These are phyloP conservation scores for Solanum hybrid DNA, from an alignment of 305 asterid genomes.

Conservation along the genomic window DNA sequence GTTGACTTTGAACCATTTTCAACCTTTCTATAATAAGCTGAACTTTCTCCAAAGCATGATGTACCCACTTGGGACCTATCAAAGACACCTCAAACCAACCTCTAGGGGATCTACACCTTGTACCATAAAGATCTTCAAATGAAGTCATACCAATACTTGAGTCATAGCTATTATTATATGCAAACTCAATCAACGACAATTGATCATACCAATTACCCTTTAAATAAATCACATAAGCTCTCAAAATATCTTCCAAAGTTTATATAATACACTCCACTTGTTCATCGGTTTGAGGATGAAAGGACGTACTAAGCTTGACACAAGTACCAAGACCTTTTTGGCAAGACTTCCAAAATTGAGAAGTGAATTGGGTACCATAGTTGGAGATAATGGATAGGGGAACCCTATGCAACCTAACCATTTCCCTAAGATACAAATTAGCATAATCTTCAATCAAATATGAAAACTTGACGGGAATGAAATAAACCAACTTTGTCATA, in stretches of 20 bases:
- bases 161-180: background rate
- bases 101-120: too few species aligned
- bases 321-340: background rate
- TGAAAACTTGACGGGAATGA: background rate
- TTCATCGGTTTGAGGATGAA: background rate
- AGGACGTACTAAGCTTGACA: background rate
- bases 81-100: background rate
- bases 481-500: background rate
- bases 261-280: background rate
- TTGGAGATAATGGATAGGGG: background rate
- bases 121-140: too few species aligned
- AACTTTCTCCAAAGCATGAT: background rate
- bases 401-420: background rate
- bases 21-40: background rate
- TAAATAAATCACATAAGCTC: background rate
- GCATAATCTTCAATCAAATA: too few species aligned
- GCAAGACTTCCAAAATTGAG: background rate
- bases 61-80: background rate
- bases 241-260: background rate
- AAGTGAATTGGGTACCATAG: background rate
- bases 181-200: background rate
- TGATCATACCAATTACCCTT: background rate
- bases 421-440: background rate
- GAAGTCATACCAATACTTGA: background rate
- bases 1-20: too few species aligned